phyloP scores from a whole-genome alignment of 345 rosid species.

The Turritis glabra region DNA sequence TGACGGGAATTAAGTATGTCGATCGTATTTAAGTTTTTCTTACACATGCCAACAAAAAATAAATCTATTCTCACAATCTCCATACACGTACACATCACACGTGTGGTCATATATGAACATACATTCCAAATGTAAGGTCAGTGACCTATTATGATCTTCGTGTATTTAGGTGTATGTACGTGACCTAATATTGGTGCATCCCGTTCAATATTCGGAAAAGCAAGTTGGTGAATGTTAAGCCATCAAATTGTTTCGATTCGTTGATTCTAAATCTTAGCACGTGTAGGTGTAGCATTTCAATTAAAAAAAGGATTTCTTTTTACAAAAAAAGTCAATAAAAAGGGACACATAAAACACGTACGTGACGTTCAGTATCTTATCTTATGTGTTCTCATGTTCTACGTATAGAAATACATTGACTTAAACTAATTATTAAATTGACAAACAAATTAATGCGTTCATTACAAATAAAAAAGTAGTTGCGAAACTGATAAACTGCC shows the following conservation, averaged over 20 bases:
- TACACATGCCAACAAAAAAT: background rate
- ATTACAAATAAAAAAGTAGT: constrained; percentile 41
- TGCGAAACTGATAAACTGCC: constrained; percentile 73
- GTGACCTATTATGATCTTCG: constrained; percentile 43
- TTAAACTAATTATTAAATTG: constrained; percentile 34
- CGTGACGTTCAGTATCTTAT: background rate
- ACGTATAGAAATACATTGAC: constrained; percentile 1
- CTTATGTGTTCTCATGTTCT: constrained; percentile 6
- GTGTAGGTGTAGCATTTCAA: background rate
- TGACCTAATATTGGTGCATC: constrained; percentile 39
- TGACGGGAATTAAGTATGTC: background rate
- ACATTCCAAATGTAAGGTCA: constrained; percentile 15
- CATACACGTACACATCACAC: background rate
- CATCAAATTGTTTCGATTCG: constrained; percentile 46
- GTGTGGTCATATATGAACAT: background rate
- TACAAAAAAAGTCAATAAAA: background rate
- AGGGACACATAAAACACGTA: background rate
- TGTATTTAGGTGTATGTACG: constrained; percentile 29
- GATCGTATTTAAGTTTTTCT: background rate
- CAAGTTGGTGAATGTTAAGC: constrained; percentile 68
- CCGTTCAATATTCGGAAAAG: constrained; percentile 21
- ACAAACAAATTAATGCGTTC: background rate
- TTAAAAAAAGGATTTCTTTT: too few species aligned
- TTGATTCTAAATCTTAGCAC: constrained; percentile 9
- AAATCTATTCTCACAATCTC: background rate